Base-by-base conservation (phyloP, 2,329 filamentous ascomycete species). In the Emergomyces pasteurianus region DNA sequence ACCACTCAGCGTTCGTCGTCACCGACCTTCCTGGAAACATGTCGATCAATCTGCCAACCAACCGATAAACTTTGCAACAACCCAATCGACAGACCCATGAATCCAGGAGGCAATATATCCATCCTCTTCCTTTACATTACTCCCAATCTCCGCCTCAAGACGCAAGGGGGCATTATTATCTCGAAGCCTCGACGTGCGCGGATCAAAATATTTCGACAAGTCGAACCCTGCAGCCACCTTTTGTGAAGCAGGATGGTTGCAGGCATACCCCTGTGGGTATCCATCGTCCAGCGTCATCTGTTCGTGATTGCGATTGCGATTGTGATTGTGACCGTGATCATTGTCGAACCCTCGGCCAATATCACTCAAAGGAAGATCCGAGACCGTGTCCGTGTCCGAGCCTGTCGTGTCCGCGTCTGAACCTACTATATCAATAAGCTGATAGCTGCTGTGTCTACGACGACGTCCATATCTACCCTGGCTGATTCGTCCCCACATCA, bases 181-280 rank as follows among this genome's bases (percentile, higher is more conserved):
- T 55, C 62, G 52, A 28, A 70, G 40, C 23, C 58, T 49, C 9
- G 56, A 61, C 2, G 67, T 67, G 9, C 54, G 21, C 5, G 61
- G 62, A 61, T 70, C 61, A 57, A 70, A 69, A 53, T 66, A 68
- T 60, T 58, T 63, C 1, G 62, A 60, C 9, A 68, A 58, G n/a
- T 36, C 59, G 18, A 60, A n/a, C 26, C 26, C 21, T n/a, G n/a
- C 28, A 31, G 21, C 3, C 16, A 21, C 3, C n/a, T 55, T 16
- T 8, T 49, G 21, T 16, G 9, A 14, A 21, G 46, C 2, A 12
- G 23, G 21, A 46, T 3, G 42, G 3, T n/a, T 21, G 3, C 21
- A 16, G 21, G 7, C 8, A 21, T 21, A n/a, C 14, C 36, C 36
- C 2, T 46, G 42, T 7, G 42, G 2, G 9, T 8, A n/a, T 7